Evolutionary conservation across 371 early-diverging fungal genomes (phyloP).

Genomic region (Haplosporangium sp.): DNA sequence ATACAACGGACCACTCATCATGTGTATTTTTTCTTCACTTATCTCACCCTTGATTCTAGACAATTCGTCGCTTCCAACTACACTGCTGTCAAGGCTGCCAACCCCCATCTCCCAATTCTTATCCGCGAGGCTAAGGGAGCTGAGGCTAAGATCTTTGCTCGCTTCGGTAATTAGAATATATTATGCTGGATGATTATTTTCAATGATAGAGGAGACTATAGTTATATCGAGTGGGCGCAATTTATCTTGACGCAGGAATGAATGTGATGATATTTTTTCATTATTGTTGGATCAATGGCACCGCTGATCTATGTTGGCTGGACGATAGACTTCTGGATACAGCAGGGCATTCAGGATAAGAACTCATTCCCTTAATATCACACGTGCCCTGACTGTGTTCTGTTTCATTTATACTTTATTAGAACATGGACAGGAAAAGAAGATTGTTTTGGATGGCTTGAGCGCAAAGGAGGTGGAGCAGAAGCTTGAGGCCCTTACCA

Average conservation of each 20-base stretch:
- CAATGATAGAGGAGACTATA: too few relatives aligned
- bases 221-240: too few relatives aligned
- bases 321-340: too few relatives aligned
- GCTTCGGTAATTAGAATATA: constrained; percentile 76
- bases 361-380: too few relatives aligned
- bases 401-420: constrained; percentile 13
- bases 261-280: too few relatives aligned
- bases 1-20: not conserved
- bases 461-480: constrained; percentile 79
- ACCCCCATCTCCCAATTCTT: constrained; percentile 91
- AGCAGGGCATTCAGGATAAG: too few relatives aligned
- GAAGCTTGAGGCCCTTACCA: constrained; percentile 73
- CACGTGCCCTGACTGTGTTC: not conserved
- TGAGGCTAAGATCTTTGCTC: constrained; percentile 90
- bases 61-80: constrained; percentile 88
- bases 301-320: too few relatives aligned
- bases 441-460: constrained; percentile 80
- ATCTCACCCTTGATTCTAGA: constrained; percentile 58
- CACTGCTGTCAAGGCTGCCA: constrained; percentile 80
- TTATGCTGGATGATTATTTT: not conserved
- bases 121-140: constrained; percentile 90
- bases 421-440: constrained; percentile 90
- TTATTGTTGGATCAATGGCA: too few relatives aligned
- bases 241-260: too few relatives aligned
- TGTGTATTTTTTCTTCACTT: not conserved